A percentile compares a stretch with the other conserved stretches of the same genome.
These are phyloP conservation scores for Kluyveromyces lactis DNA, from an alignment of 805 yeast species.

Conservation along the genomic window DNA sequence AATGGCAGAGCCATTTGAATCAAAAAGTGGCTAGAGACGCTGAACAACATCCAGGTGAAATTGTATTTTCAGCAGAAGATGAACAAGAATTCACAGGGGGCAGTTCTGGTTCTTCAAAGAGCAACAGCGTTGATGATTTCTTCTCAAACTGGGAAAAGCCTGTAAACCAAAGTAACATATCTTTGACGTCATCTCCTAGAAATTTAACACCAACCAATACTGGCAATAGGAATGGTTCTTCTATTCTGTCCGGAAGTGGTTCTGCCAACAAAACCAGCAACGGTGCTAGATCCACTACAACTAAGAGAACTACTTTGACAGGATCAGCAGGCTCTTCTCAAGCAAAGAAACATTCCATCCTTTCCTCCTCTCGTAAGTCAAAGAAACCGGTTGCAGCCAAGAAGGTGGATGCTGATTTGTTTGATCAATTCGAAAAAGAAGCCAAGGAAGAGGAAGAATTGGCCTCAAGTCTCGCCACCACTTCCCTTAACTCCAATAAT, in stretches of 20 bases:
- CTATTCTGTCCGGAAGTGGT: constrained; percentile 21
- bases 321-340: constrained; percentile 16
- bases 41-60: constrained; percentile 59
- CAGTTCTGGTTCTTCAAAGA: constrained; percentile 24
- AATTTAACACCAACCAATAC: constrained; percentile 18
- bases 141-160: constrained; percentile 90
- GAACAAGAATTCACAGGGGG: constrained; percentile 15
- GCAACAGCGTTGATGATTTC: constrained; percentile 67
- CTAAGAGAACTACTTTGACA: constrained; percentile 7
- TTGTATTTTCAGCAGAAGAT: constrained; percentile 38
- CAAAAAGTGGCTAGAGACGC: constrained; percentile 61
- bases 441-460: constrained; percentile 77
- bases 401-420: constrained; percentile 40
- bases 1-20: constrained; percentile 73
- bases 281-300: constrained; percentile 23
- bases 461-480: constrained; percentile 8
- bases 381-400: constrained; percentile 49
- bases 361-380: constrained; percentile 40
- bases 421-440: constrained; percentile 62
- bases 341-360: constrained; percentile 35
- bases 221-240: constrained; percentile 11
- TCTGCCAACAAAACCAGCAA: constrained; percentile 10
- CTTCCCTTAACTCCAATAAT: constrained; percentile 5
- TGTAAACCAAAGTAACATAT: constrained; percentile 29
- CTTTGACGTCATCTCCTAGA: constrained; percentile 16